Conservation (phyloP, 78 protist genomes). For the Chrysochromulina tobinii region DNA sequence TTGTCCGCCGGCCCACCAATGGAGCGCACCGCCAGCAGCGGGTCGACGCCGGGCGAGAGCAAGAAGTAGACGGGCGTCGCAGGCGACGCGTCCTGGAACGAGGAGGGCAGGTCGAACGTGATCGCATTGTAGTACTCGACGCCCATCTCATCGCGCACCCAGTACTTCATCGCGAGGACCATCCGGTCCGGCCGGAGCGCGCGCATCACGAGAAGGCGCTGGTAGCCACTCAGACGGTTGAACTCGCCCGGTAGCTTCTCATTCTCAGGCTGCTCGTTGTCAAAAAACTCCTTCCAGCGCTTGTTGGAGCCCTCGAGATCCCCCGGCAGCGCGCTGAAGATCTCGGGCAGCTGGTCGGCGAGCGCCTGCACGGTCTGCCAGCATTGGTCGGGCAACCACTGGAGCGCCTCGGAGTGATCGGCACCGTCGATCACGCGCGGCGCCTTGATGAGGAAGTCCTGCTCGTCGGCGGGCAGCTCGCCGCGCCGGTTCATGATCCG, state of each 20-base stretch:
- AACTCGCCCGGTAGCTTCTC: conserved; percentile 78
- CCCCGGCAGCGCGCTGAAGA: conserved; percentile 42
- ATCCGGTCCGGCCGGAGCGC: conserved; percentile 86
- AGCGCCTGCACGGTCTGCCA: conserved; percentile 67
- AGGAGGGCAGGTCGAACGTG: conserved; percentile 17
- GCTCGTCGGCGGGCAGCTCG: conserved; percentile 42
- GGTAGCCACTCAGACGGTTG: conserved; percentile 61
- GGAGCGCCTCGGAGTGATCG: background rate
- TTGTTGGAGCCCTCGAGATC: conserved; percentile 70
- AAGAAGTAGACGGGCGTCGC: conserved; percentile 79
- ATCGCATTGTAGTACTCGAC: conserved; percentile 25
- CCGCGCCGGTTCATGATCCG: conserved; percentile 16
- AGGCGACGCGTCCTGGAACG: conserved; percentile 59
- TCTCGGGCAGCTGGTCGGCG: conserved; percentile 50
- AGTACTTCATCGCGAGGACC: conserved; percentile 55
- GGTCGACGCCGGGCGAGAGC: conserved; percentile 86
- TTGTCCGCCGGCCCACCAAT: conserved; percentile 67
- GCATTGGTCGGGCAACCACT: conserved; percentile 53
- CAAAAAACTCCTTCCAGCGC: conserved; percentile 79
- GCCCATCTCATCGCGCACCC: conserved; percentile 65
- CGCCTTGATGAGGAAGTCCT: conserved; percentile 56
- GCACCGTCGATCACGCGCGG: background rate
- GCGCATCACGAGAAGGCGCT: conserved; percentile 70
- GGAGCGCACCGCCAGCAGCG: conserved; percentile 62
- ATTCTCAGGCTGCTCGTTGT: conserved; percentile 76